These are phyloP conservation scores for Suhomyces prunicola DNA, from an alignment of 805 yeast genomes.

Conservation along the genomic window DNA sequence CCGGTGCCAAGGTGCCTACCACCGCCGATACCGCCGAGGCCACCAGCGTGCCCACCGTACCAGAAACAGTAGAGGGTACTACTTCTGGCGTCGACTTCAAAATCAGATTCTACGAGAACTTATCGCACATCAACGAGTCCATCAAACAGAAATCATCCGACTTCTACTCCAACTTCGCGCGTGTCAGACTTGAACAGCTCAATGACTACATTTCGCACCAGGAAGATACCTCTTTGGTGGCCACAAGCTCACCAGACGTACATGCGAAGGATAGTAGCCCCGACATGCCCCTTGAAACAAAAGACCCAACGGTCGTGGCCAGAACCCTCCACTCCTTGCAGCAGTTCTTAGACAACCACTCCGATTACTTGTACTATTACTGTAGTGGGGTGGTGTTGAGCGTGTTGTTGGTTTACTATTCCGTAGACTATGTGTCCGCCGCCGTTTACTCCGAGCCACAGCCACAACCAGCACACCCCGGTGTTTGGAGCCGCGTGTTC, in stretches of 20 bases:
- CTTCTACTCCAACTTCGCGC: constrained; percentile 17
- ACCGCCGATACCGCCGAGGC: neutral
- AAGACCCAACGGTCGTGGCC: neutral
- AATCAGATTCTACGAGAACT: constrained; percentile 23
- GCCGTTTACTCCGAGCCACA: neutral
- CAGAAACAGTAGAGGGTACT: neutral
- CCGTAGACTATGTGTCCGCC: neutral
- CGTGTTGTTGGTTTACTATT: neutral
- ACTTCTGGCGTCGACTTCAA: neutral
- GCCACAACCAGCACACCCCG: neutral
- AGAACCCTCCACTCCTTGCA: constrained; percentile 1
- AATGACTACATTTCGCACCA: constrained; percentile 9
- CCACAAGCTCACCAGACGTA: neutral
- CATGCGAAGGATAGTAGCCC: neutral
- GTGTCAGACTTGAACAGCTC: constrained; percentile 12
- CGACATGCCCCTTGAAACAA: neutral
- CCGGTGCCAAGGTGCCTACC: neutral
- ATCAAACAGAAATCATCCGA: constrained; percentile 20
- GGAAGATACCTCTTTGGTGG: neutral
- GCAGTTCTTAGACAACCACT: constrained; percentile 12
- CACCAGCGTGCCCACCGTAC: neutral
- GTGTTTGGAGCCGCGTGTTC: neutral
- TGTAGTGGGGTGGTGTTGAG: constrained; percentile 4
- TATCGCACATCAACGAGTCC: constrained; percentile 9
- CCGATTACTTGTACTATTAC: constrained; percentile 17